Conservation (phyloP, 1,139 yeast genomes). For the Diutina mesorugosa region DNA sequence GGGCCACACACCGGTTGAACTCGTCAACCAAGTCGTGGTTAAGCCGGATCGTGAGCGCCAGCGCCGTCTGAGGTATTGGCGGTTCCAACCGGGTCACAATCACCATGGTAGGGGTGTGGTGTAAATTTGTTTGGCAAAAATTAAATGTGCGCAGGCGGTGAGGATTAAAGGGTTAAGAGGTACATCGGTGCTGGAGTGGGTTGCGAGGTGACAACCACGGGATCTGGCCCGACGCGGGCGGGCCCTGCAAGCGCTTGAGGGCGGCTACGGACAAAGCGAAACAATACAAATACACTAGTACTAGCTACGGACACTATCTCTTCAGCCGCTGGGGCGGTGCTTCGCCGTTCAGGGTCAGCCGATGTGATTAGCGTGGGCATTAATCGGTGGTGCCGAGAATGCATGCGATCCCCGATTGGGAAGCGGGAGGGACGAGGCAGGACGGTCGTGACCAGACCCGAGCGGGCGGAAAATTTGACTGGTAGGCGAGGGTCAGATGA, state of each 20-base stretch:
- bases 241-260: neutral
- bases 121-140: neutral
- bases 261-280: too few species aligned
- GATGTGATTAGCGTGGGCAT: neutral
- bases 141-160: neutral
- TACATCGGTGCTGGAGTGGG: neutral
- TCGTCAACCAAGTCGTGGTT: conserved; percentile 1
- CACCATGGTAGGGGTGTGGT: neutral
- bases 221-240: neutral
- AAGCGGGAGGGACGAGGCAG: neutral
- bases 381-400: neutral
- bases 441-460: neutral
- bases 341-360: neutral
- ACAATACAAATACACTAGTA: too few species aligned
- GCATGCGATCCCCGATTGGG: neutral
- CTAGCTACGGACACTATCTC: neutral
- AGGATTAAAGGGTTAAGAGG: neutral
- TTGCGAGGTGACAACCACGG: neutral
- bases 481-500: too few species aligned
- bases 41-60: neutral
- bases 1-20: conserved; percentile 2
- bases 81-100: conserved; percentile 1
- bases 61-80: neutral
- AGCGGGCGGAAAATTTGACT: neutral
- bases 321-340: neutral